Evolutionary conservation across 257 asterid species (phyloP), one percentile per base, ranked within the genome.

Genomic region (Marsdenia floribunda): DNA sequence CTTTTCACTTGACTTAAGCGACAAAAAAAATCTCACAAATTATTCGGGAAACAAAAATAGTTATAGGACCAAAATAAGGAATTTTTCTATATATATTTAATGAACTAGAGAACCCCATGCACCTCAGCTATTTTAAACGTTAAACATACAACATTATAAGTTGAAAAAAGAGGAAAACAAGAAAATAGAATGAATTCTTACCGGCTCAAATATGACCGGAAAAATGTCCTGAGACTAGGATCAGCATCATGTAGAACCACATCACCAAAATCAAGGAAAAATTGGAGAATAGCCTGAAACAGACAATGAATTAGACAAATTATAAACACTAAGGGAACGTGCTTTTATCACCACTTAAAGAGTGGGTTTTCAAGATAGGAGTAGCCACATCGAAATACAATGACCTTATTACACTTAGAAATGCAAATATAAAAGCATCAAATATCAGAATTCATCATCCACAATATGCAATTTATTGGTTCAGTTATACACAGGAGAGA

Each of bases 191-290:
- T 72, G 42, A 58, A 19, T 46, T 73, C 91, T 82, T 83, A 93
- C 98, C 97, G 88, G 87, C 97, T 93, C 87, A 93, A 84, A 76
- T 97, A 93, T 63, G 86, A 84, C 18, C 90, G 86, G 80, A 91
- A 90, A 80, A 89, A 91, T 24, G 93, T 89, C 89, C 88, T 81
- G 79, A 93, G 80, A 78, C 90, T 90, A 75, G 97, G 94, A 87
- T 93, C 98, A 68, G 98, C 95, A 81, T 93, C 97, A 70, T 90
- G 95, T 53, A 93, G 87, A 76, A 90, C 88, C 55, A 79, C 80
- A 80, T 93, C 98, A 58, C 97, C 97, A 77, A 90, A 88, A 78
- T 93, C 97, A 73, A 93, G 89, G 75, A 87, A 93, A 81, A 89
- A 93, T 68, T 90, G 98, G 71, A 93, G 93, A 72, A 91, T 91